Evolutionary conservation across 305 asterid species (phyloP).

Genomic region (Fraxinus sp.): DNA sequence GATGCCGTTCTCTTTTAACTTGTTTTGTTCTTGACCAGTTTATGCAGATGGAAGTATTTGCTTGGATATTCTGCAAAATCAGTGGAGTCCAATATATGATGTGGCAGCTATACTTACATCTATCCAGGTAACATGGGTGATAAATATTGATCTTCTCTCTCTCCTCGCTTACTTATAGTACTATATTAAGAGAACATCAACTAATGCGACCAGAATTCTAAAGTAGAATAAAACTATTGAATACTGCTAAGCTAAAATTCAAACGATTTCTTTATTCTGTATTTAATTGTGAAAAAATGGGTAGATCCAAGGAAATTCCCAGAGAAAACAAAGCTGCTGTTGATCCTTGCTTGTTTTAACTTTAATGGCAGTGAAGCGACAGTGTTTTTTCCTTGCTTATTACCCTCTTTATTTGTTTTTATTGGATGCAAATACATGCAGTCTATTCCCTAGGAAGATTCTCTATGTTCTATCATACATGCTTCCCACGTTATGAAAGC

Average conservation of each 20-base stretch:
- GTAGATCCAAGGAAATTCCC: not conserved
- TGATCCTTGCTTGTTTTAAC: not conserved
- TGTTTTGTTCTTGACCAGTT: conserved; percentile 38
- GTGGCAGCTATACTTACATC: conserved; percentile 82
- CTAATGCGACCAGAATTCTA: not conserved
- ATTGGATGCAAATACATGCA: not conserved
- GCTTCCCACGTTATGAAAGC: not conserved
- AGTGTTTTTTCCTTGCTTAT: not conserved
- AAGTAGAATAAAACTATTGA: not conserved
- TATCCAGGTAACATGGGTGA: conserved; percentile 50
- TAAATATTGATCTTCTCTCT: not conserved
- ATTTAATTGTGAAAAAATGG: not conserved
- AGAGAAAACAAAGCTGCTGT: not conserved
- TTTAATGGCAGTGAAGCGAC: not conserved
- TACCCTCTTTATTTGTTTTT: not conserved
- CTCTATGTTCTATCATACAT: not conserved
- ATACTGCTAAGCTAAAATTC: not conserved
- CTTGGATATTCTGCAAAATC: conserved; percentile 78
- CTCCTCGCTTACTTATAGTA: not conserved
- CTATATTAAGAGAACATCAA: not conserved
- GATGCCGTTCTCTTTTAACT: not conserved
- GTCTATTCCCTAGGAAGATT: not conserved
- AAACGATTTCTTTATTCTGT: not conserved
- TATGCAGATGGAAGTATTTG: conserved; percentile 88
- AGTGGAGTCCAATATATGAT: conserved; percentile 86